phyloP scores from a whole-genome alignment of 2,329 filamentous ascomycete genomes.

The Clarireedia sp. region DNA sequence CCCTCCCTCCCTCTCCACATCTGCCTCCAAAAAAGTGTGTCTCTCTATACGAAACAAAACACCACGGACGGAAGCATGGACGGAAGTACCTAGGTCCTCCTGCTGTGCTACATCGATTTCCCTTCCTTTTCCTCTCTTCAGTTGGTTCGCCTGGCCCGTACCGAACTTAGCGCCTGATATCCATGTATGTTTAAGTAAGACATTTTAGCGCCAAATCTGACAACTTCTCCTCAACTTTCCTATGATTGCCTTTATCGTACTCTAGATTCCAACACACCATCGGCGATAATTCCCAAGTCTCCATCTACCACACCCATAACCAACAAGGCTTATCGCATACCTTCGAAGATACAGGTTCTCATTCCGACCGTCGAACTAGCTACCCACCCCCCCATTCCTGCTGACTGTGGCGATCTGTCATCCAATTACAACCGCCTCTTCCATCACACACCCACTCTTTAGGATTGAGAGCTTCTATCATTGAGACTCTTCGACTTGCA shows the following conservation, averaged over 20 bases:
- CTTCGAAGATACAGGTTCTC: background rate
- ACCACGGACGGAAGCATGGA: no score
- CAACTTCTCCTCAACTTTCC: conserved; percentile 9
- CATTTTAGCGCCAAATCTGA: conserved; percentile 4
- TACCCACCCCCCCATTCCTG: conserved; percentile 3
- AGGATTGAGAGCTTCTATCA: conserved; percentile 8
- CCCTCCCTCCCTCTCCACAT: no score
- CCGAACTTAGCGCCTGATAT: conserved; percentile 3
- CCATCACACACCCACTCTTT: conserved; percentile 14
- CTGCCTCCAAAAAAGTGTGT: no score
- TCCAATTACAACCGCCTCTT: conserved; percentile 14
- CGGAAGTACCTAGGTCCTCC: no score
- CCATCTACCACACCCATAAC: background rate
- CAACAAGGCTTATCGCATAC: background rate
- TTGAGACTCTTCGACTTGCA: conserved; percentile 4
- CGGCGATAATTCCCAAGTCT: background rate
- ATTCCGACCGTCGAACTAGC: conserved; percentile 2
- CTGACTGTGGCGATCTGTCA: conserved; percentile 7
- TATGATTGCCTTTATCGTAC: conserved; percentile 3
- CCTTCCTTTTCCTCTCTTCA: background rate
- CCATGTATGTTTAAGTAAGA: conserved; percentile 1
- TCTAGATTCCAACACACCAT: conserved; percentile 1
- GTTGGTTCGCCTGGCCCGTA: background rate
- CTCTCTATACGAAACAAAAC: background rate
- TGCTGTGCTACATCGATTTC: background rate